Conservation (phyloP, 306 rosid species). For the Quercus alba region DNA sequence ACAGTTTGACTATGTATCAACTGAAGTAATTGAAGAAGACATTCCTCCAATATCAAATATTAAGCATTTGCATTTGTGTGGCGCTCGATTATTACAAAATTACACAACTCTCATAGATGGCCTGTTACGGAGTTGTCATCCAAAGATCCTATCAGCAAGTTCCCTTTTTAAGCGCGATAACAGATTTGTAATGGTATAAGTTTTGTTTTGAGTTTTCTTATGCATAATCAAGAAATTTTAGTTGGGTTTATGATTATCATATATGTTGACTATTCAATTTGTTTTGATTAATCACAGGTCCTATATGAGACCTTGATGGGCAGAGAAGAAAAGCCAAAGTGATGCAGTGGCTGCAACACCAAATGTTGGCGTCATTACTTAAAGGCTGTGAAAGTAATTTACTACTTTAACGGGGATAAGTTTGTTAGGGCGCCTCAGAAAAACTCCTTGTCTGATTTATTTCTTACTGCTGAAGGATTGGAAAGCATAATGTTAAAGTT, state of each 20-base stretch:
- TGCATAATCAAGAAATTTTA: not conserved
- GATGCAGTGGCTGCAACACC: not conserved
- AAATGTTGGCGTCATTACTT: no score
- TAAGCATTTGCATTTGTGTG: not conserved
- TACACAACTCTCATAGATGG: conserved; percentile 1
- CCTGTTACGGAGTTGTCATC: conserved; percentile 23
- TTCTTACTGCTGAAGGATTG: no score
- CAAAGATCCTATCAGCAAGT: not conserved
- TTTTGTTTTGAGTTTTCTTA: no score
- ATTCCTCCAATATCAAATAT: not conserved
- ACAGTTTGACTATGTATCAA: no score
- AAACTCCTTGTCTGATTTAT: no score
- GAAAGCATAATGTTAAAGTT: no score
- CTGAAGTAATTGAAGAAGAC: not conserved
- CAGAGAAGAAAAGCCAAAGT: not conserved
- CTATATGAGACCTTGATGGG: not conserved
- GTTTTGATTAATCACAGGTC: not conserved
- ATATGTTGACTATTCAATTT: no score
- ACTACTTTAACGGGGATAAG: no score
- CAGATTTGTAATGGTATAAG: no score
- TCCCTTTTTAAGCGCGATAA: not conserved
- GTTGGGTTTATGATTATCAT: not conserved
- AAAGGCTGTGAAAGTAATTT: no score
- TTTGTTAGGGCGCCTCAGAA: no score
- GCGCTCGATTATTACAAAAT: not conserved